phyloP scores from a whole-genome alignment of 805 yeast genomes.

The Nakazawaea siamensis region DNA sequence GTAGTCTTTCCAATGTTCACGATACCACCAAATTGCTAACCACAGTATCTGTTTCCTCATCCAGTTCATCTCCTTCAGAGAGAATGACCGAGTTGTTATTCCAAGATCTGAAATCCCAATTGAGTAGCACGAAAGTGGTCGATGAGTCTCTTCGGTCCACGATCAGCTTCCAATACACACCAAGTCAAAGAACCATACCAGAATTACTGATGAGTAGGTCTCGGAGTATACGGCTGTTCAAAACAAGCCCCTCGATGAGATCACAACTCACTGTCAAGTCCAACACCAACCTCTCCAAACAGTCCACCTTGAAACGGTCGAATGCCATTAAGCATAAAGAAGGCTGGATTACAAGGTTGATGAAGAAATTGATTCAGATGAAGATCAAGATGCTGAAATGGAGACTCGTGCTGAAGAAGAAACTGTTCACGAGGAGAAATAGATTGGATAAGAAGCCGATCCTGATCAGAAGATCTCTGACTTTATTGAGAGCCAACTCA shows the following conservation, averaged over 20 bases:
- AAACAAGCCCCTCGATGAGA: constrained; percentile 1
- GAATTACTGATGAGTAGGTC: constrained; percentile 5
- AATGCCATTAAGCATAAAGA: constrained; percentile 9
- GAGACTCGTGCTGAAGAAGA: constrained; percentile 4
- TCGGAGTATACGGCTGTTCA: constrained; percentile 2
- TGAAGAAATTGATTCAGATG: constrained; percentile 1
- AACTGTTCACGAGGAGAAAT: constrained; percentile 1
- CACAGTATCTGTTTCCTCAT: constrained; percentile 4
- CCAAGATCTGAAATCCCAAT: background rate
- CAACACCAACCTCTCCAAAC: background rate
- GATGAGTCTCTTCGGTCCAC: too few relatives aligned
- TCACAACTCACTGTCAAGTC: background rate
- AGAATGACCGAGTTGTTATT: too few relatives aligned
- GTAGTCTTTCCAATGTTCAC: background rate
- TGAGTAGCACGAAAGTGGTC: too few relatives aligned
- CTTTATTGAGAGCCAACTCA: background rate
- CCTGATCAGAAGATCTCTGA: too few relatives aligned
- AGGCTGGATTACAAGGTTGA: constrained; percentile 6
- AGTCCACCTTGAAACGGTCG: constrained; percentile 9
- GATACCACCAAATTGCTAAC: constrained; percentile 3
- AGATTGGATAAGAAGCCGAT: too few relatives aligned
- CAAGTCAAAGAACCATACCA: constrained; percentile 1
- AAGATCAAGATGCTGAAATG: constrained; percentile 4
- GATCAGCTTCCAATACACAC: background rate
- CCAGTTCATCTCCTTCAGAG: too few relatives aligned